These are phyloP conservation scores for Trebouxiophyceae sp. DNA, from an alignment of 163 green algal genomes.

Conservation along the genomic window DNA sequence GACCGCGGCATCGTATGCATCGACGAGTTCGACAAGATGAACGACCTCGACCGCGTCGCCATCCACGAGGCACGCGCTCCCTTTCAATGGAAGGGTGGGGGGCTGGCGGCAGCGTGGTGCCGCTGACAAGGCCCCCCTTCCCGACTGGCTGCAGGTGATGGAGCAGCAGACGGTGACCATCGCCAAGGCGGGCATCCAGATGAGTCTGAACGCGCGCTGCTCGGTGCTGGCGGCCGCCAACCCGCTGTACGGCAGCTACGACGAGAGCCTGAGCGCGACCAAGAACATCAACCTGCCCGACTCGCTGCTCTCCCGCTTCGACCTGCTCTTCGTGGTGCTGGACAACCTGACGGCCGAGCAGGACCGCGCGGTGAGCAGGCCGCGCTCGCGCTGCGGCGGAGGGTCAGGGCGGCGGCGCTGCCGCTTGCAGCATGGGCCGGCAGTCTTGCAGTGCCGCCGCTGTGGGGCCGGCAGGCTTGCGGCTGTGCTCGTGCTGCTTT, in stretches of 20 bases:
- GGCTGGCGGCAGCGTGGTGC: no score
- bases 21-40: slow-evolving; percentile 99
- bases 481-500: no score
- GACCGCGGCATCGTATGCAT: slow-evolving; percentile 98
- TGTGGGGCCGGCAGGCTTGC: no score
- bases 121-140: background rate
- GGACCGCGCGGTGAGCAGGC: slow-evolving; percentile 56
- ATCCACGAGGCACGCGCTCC: slow-evolving; percentile 86
- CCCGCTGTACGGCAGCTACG: slow-evolving; percentile 93
- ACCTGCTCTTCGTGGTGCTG: slow-evolving; percentile 96
- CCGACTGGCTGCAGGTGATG: slow-evolving; percentile 65
- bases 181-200: slow-evolving; percentile 96
- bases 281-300: slow-evolving; percentile 96
- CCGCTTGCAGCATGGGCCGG: no score
- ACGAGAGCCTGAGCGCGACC: slow-evolving; percentile 77
- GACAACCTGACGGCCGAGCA: slow-evolving; percentile 79
- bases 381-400: background rate
- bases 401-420: no score
- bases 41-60: slow-evolving; percentile 89
- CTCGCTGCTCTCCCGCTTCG: slow-evolving; percentile 96
- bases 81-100: no score
- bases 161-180: slow-evolving; percentile 98
- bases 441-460: no score
- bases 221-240: slow-evolving; percentile 95
- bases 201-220: slow-evolving; percentile 93